Base-by-base conservation (phyloP, 306 rosid genomes). In the Fragaria ananassa region DNA sequence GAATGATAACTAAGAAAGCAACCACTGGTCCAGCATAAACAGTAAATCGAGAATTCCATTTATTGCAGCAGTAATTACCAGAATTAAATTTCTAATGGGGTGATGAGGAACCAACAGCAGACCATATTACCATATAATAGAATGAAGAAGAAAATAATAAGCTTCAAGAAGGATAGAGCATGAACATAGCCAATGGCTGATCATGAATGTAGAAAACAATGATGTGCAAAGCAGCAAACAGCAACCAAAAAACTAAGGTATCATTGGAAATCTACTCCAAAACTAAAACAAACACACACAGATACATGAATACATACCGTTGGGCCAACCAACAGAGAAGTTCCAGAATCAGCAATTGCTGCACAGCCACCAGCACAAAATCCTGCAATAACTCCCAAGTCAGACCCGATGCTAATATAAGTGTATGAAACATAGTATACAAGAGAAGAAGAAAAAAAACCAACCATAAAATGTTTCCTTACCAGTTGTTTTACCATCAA, bases 321-420 rank as follows among this genome's bases (percentile, higher is more conserved):
- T 29, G 91, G 91, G 72, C 98, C 97, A 45, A 92, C 98, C 81
- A 91, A 80, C 76, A 91, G 78, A 41, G 98, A 91, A 72, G 97
- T 93, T 75, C 97, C 96, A 37, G 97, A 93, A 82, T 93, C 97
- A 57, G 96, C 89, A 67, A 93, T 88, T 18, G 97, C 96, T 10
- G 96, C 79, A 86, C 97, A 93, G 58, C 93, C 91, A 49, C 80
- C 67, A 2, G 87, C 85, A 84, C 97, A 93, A 72, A 91, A 86
- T 60, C 92, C 98, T 93, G 89, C 62, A 70, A 80, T 8, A 71
- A 14, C 31, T 42, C 71, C 37, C 4, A 19, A 41, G 53, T 68
- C 68, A 64, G 57, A 4, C 31, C 12, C 10, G 63, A 61, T 63
- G 27, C 2, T 8, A 6, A 76, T 3, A 70, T 56, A 73, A 27